Base-by-base conservation (phyloP, 495 filamentous ascomycete genomes). In the Friedmanniomyces simplex region DNA sequence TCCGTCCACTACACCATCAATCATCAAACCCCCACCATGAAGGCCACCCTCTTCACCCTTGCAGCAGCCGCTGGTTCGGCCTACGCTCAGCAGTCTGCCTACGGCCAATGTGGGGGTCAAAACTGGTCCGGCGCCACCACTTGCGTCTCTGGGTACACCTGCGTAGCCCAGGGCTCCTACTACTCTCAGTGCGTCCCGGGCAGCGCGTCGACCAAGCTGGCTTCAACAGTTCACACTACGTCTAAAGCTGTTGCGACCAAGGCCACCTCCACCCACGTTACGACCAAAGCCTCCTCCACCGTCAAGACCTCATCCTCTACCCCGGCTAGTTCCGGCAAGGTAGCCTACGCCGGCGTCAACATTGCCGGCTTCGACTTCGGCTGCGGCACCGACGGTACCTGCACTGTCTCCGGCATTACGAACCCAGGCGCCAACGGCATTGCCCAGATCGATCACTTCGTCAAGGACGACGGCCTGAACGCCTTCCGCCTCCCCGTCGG, bases 401-500 rank as follows among this genome's bases (percentile, higher is more conserved):
- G 71, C 61, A 61, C 57, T 50, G 52, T 70, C 10, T 50, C 67
- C 72, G 21, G 72, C 69, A 43, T 63, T 50, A 57, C 47, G 20
- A 36, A 41, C 8, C 34, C 48, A 0, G 64, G 58, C 24, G 39
- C 50, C 46, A 60, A 50, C 24, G 68, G 68, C 25, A 68, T 72
- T 12, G 72, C 52, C 24, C 80, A 83, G 63, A 83, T 83, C 74
- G 64, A 74, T n/a, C 80, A 83, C 66, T 83, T 81, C 55, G 63
- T 69, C 53, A 75, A 71, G 14, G 68, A 76, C 41, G 71, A 77
- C 50, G 66, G 71, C 45, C 69, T 81, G 61, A 81, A 81, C 58
- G 73, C 77, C 52, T 81, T 81, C 69, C 75, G 80, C n/a, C 68
- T 82, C 4, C 79, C 78, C 68, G 72, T 72, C 45, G 71, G 75